Base-by-base conservation (phyloP, 169 alveolate genomes). In the Plasmodium coatneyi region DNA sequence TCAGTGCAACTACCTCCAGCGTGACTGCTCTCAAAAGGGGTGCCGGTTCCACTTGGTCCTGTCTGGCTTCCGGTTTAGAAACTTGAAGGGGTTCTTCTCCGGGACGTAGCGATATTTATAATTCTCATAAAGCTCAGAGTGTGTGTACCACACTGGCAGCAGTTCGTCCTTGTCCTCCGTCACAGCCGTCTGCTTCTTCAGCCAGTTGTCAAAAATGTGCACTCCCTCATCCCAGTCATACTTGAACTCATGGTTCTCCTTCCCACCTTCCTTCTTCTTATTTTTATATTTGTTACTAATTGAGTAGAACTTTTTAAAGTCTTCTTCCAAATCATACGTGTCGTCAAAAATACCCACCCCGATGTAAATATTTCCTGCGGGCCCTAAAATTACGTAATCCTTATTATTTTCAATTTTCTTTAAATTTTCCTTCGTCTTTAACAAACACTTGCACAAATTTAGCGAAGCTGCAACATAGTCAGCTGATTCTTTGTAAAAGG, bases 221-320 rank as follows among this genome's bases (percentile, higher is more conserved):
- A 92, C 97, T 2, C 98, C 98, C 80, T 96, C 98, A 89, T 97
- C 98, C 98, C 98, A 97, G 91, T 97, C 98, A 46, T 96, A 96
- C 43, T 94, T 95, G 82, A 82, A 96, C 34, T 93, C 82, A 71
- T 84, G 83, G 56, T 92, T 54, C 34, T 52, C 41, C 14, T 80
- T 76, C 41, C 12, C 80, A 30, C 54, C 39, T 36, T 22, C 95
- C 36, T 12, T 5, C 32, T 83, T 78, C 34, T 83, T 92, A 22
- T 83, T 78, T 82, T 92, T 92, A 56, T 92, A 84, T 36, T 71
- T 95, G 54, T 46, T 93, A 95, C 84, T 96, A 43, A 89, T 14
- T 66, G 94, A 43, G 82, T 89, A 89, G 16, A 89, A 89, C 49
- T 89, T 78, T 80, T 80, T 89, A 43, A 89, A 89, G 71, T 89